These are phyloP conservation scores for Torulaspora delbrueckii DNA, from an alignment of 805 yeast species.

Conservation along the genomic window DNA sequence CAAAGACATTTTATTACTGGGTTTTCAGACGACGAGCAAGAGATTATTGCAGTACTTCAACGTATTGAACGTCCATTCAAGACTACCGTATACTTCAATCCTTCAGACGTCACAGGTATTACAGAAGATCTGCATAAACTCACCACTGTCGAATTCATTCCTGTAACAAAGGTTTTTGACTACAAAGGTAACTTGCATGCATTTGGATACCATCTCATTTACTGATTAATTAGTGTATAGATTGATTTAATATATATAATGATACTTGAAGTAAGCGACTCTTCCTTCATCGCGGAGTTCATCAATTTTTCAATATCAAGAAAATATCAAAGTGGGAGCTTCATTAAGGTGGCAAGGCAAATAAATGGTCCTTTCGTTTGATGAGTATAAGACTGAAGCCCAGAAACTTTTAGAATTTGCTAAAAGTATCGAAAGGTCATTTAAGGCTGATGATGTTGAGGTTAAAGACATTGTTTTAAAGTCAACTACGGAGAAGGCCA, in stretches of 20 bases:
- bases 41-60: conserved; percentile 7
- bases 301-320: neutral
- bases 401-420: conserved; percentile 10
- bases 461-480: neutral
- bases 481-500: no score
- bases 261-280: neutral
- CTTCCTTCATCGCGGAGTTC: neutral
- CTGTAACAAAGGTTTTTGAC: conserved; percentile 29
- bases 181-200: conserved; percentile 17
- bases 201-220: conserved; percentile 20
- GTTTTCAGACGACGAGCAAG: conserved; percentile 15
- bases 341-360: neutral
- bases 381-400: conserved; percentile 10
- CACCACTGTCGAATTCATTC: conserved; percentile 21
- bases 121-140: neutral
- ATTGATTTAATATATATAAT: neutral
- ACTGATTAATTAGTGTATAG: neutral
- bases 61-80: conserved; percentile 8
- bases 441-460: neutral
- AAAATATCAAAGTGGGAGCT: no score
- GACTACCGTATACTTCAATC: conserved; percentile 20
- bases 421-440: neutral
- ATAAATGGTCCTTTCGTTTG: conserved; percentile 1
- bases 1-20: conserved; percentile 19
- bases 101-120: neutral